Evolutionary conservation across 2,329 filamentous ascomycete genomes (phyloP).

Genomic region (Xylaria hypoxylon): DNA sequence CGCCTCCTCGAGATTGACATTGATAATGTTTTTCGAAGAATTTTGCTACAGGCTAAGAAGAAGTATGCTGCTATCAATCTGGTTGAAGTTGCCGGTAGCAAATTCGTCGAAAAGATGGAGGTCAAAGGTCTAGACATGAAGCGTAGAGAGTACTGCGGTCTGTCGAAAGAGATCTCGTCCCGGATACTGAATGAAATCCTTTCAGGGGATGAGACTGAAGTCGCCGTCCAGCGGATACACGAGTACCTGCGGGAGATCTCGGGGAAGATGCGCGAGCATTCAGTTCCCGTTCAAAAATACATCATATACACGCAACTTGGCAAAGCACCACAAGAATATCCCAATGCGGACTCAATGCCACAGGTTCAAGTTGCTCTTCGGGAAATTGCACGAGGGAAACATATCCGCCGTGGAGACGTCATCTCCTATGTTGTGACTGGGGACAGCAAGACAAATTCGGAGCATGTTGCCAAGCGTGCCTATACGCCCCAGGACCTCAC

Average conservation of each 20-base stretch:
- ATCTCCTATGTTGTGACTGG: conserved; percentile 95
- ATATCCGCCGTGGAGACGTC: conserved; percentile 91
- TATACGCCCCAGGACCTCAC: conserved; percentile 87
- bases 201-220: conserved; percentile 90
- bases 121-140: conserved; percentile 99
- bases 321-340: conserved; percentile 92
- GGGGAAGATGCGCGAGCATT: conserved; percentile 83
- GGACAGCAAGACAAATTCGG: conserved; percentile 70
- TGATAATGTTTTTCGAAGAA: conserved; percentile 94
- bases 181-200: conserved; percentile 93
- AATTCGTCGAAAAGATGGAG: conserved; percentile 93
- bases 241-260: conserved; percentile 90
- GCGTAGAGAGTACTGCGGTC: conserved; percentile 92
- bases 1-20: conserved; percentile 96
- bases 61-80: conserved; percentile 99
- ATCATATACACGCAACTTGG: conserved; percentile 98
- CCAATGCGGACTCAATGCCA: conserved; percentile 94
- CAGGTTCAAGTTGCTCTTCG: conserved; percentile 95
- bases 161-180: conserved; percentile 94
- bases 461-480: conserved; percentile 86
- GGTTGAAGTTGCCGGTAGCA: conserved; percentile 82
- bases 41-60: conserved; percentile 97
- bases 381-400: conserved; percentile 87
- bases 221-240: conserved; percentile 89
- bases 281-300: conserved; percentile 84